These are phyloP conservation scores for Trichoderma brevicompactum DNA, from an alignment of 2,329 filamentous ascomycete genomes.

Conservation along the genomic window DNA sequence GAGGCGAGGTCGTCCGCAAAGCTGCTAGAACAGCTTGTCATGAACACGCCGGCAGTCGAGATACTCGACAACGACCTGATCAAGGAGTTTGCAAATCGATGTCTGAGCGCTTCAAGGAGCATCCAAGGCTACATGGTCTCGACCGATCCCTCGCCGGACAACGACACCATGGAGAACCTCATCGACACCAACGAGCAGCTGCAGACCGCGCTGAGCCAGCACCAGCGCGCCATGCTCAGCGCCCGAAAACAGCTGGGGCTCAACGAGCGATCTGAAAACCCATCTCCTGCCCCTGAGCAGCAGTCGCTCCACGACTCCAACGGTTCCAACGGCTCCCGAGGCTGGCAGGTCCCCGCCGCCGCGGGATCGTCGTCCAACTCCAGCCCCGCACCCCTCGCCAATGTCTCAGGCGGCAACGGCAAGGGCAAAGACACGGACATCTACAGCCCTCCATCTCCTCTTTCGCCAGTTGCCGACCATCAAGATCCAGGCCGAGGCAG, in stretches of 20 bases:
- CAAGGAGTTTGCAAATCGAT: constrained; percentile 88
- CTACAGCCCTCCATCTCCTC: constrained; percentile 36
- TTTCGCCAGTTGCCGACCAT: constrained; percentile 33
- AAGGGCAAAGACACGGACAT: constrained; percentile 45
- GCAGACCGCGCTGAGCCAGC: constrained; percentile 77
- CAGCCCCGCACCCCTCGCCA: background rate
- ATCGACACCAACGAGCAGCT: constrained; percentile 96
- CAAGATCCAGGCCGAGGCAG: constrained; percentile 35
- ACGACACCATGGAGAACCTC: constrained; percentile 88
- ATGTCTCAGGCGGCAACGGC: constrained; percentile 25
- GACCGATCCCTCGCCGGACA: constrained; percentile 80
- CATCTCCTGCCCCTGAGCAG: constrained; percentile 37
- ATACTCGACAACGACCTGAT: constrained; percentile 84
- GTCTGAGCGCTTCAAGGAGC: constrained; percentile 76
- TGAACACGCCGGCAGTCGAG: constrained; percentile 78
- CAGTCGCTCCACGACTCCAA: constrained; percentile 29
- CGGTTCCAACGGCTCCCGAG: constrained; percentile 38
- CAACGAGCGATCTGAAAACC: constrained; percentile 38
- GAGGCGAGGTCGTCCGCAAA: constrained; percentile 91
- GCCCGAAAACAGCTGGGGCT: constrained; percentile 60
- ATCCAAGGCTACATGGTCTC: constrained; percentile 85
- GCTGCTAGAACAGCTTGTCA: constrained; percentile 87
- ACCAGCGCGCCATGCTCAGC: constrained; percentile 77
- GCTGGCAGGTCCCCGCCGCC: constrained; percentile 26
- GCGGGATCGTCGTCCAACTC: constrained; percentile 9